Conservation (phyloP, 208 protist species). For the Trypanosoma avium region DNA sequence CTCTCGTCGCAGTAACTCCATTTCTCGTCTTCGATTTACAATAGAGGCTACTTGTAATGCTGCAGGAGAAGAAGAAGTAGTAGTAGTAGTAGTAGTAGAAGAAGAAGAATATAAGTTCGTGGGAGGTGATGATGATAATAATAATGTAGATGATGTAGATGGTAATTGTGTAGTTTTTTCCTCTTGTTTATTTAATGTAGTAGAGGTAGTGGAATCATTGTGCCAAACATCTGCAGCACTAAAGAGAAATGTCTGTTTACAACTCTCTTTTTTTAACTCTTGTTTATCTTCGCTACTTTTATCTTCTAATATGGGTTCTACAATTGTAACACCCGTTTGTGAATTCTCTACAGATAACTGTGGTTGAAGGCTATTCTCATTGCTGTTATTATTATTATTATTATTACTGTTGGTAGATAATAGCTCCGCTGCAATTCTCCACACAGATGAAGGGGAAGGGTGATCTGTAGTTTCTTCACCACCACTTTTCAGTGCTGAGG, state of each 20-base stretch:
- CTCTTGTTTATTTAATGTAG: no score
- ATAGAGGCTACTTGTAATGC: neutral
- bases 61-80: neutral
- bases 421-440: neutral
- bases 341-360: neutral
- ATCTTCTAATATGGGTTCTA: no score
- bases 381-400: neutral
- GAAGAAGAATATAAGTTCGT: no score
- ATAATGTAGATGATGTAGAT: no score
- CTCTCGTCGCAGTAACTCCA: conserved; percentile 9
- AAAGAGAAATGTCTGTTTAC: neutral
- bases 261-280: neutral
- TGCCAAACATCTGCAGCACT: neutral
- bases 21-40: neutral
- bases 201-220: neutral
- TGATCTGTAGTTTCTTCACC: neutral
- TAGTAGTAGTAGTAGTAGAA: neutral
- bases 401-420: neutral
- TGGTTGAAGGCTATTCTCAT: neutral
- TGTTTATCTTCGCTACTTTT: neutral
- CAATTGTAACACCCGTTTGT: no score
- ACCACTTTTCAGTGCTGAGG: neutral
- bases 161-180: no score
- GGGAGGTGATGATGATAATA: no score
- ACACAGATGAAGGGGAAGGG: neutral